Base-by-base conservation (phyloP, 2,329 filamentous ascomycete species). In the Colletotrichum falcatum region DNA sequence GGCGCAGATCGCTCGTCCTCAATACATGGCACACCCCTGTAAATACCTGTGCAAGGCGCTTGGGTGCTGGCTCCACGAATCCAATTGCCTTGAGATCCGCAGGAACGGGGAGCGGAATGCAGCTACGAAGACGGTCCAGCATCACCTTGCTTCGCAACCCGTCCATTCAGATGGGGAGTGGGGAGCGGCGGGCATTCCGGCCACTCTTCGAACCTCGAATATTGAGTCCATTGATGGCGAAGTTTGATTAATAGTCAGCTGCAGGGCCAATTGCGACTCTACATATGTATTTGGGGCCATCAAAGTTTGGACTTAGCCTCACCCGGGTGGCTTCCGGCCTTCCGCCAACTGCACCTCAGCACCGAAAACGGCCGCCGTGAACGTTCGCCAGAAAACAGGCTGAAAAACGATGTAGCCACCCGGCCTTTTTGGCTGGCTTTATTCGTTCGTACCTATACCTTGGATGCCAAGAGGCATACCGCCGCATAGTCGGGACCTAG, bases 41-140 rank as follows among this genome's bases (percentile, higher is more conserved):
- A 42, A 4, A 44, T n/a, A 39, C n/a, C n/a, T 49, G 58, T 70
- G 66, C 66, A 70, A 61, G 63, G 66, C 46, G 66, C 63, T 66
- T 14, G 20, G 26, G 65, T 39, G 48, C 26, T 37, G 14, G 14
- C 42, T 23, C 58, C 28, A 49, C 20, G 58, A 26, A 33, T 33
- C 53, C 33, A 51, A n/a, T 53, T 26, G 56, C 42, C 63, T 61
- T 49, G 56, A 61, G 55, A 49, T 61, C 63, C 46, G 42, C 56
- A 46, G 42, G 48, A 49, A 56, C 30, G 26, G 20, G 56, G 20
- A 48, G 53, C 62, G 49, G 59, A 54, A 60, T 55, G 65, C 39
- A 30, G 18, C 35, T 14, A 18, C 28, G 11, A 46, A 46, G 8
- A n/a, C 12, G 9, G 33, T 53, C 30, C 30, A 7, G 7, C 7